Evolutionary conservation across 202 grass and related monocot genomes (phyloP).

Genomic region (Musa balbisiana): DNA sequence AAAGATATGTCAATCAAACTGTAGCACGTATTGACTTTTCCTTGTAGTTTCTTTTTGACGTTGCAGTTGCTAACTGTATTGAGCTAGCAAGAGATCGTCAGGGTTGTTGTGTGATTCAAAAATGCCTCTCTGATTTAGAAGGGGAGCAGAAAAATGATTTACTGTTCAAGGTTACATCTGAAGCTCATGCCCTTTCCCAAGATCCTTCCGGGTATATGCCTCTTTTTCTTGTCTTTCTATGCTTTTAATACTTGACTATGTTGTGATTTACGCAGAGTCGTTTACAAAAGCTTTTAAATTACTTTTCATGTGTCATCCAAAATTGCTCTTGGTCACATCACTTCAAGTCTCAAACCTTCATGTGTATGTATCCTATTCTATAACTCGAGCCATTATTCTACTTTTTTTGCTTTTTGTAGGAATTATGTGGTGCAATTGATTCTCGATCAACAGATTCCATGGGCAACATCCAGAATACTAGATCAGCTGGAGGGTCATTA

Average conservation of each 20-base stretch:
- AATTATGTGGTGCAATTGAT: constrained; percentile 23
- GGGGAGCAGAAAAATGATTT: constrained; percentile 45
- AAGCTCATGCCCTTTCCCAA: constrained; percentile 47
- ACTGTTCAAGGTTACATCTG: constrained; percentile 43
- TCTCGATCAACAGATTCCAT: constrained; percentile 11
- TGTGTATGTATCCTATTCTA: neutral
- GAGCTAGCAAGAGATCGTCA: constrained; percentile 68
- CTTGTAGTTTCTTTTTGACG: constrained; percentile 65
- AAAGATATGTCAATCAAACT: too few relatives aligned
- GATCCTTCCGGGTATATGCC: constrained; percentile 71
- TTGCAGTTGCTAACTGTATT: constrained; percentile 40
- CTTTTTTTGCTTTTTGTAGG: constrained; percentile 1
- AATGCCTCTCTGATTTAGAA: constrained; percentile 53
- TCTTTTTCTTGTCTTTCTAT: neutral
- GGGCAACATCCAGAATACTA: constrained; percentile 11
- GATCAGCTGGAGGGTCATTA: constrained; percentile 18
- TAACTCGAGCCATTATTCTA: neutral
- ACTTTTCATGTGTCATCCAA: too few relatives aligned
- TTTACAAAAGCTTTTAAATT: too few relatives aligned
- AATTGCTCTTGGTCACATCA: too few relatives aligned
- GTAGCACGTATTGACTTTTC: neutral
- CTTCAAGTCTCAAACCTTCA: neutral
- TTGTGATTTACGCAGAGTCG: too few relatives aligned
- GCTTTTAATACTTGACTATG: neutral
- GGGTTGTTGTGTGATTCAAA: constrained; percentile 86